Evolutionary conservation across 257 asterid genomes (phyloP).

Genomic region (Primulina tabacum): DNA sequence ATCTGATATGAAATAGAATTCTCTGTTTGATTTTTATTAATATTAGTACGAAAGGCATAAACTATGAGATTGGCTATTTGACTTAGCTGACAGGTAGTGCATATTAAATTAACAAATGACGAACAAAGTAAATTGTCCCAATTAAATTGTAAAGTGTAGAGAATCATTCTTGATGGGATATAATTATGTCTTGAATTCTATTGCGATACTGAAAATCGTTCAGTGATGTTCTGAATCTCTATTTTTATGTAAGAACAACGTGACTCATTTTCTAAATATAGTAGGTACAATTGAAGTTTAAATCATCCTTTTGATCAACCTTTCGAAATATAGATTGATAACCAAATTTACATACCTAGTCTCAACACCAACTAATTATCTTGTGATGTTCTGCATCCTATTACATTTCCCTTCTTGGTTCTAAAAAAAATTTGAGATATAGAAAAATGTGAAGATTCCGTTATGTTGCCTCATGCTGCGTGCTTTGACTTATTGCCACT

Average conservation of each 20-base stretch:
- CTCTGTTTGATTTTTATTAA: neutral
- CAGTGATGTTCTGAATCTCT: too few relatives aligned
- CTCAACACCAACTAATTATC: too few relatives aligned
- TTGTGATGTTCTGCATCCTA: neutral
- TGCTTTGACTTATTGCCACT: constrained; percentile 2
- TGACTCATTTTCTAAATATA: neutral
- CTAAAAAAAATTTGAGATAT: neutral
- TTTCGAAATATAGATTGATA: too few relatives aligned
- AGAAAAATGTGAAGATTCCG: constrained; percentile 4
- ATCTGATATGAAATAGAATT: neutral
- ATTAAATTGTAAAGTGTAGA: too few relatives aligned
- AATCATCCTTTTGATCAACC: neutral
- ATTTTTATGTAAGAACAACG: too few relatives aligned
- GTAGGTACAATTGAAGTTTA: neutral
- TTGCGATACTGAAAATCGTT: too few relatives aligned
- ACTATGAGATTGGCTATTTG: neutral
- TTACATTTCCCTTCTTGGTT: neutral
- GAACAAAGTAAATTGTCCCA: neutral
- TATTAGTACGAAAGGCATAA: neutral
- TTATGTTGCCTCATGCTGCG: constrained; percentile 6
- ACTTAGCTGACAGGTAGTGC: neutral
- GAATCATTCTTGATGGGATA: neutral
- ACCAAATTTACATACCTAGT: too few relatives aligned
- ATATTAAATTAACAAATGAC: too few relatives aligned
- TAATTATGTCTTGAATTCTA: neutral